These are phyloP conservation scores for Malus hybrid DNA, from an alignment of 331 rosid genomes.

Conservation along the genomic window DNA sequence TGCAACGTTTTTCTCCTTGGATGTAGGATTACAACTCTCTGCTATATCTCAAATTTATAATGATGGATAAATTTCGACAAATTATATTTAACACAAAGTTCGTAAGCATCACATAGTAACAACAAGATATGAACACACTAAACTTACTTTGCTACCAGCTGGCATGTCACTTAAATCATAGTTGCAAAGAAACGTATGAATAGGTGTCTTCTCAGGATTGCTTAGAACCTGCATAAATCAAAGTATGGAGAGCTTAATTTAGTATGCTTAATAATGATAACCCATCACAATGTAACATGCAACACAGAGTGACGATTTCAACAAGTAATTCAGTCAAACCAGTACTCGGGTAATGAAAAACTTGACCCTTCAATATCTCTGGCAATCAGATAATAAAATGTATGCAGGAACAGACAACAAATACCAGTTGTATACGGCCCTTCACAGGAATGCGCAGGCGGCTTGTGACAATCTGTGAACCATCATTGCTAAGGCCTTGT, in stretches of 20 bases:
- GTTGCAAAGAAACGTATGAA: slow-evolving; percentile 90
- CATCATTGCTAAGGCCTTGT: slow-evolving; percentile 43
- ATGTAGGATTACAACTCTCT: not conserved
- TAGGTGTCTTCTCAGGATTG: slow-evolving; percentile 93
- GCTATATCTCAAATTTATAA: not conserved
- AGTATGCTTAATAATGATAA: no score
- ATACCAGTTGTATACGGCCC: slow-evolving; percentile 86
- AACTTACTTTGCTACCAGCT: slow-evolving; percentile 79
- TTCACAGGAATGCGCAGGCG: slow-evolving; percentile 80
- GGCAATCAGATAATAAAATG: not conserved
- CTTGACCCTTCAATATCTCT: not conserved
- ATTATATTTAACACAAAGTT: not conserved
- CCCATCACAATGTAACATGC: not conserved
- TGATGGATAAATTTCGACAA: not conserved
- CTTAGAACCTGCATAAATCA: slow-evolving; percentile 66
- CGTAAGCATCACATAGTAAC: not conserved
- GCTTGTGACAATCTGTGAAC: slow-evolving; percentile 49
- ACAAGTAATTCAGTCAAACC: not conserved
- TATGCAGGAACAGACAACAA: not conserved
- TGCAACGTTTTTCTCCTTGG: not conserved
- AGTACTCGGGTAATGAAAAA: not conserved
- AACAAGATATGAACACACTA: not conserved
- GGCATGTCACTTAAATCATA: slow-evolving; percentile 93
- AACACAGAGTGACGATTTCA: not conserved
- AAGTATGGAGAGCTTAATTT: slow-evolving; percentile 4